phyloP scores from a whole-genome alignment of 495 filamentous ascomycete species.

The Lepidopterella palustris region DNA sequence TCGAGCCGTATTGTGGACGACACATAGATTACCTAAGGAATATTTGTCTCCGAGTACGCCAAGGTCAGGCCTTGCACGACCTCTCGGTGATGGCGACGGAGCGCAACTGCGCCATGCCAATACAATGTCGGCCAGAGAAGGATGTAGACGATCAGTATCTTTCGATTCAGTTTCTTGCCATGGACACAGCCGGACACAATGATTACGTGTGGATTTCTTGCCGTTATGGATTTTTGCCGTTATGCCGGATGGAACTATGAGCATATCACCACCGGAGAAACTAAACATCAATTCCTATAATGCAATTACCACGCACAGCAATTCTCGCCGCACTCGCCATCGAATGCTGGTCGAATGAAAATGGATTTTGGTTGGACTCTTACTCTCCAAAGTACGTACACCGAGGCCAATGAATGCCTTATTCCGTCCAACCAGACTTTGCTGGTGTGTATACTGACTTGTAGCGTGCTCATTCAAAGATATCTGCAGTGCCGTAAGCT shows the following conservation, averaged over 20 bases:
- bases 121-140: background rate
- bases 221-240: background rate
- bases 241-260: background rate
- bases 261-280: background rate
- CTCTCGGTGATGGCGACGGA: too few species aligned
- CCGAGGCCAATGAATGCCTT: constrained; percentile 14
- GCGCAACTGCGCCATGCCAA: background rate
- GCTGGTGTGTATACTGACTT: constrained; percentile 25
- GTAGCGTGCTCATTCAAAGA: constrained; percentile 11
- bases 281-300: too few species aligned
- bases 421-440: constrained; percentile 8
- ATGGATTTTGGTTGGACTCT: constrained; percentile 10
- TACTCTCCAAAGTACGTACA: constrained; percentile 23
- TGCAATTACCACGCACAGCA: background rate
- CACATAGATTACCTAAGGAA: background rate
- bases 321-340: background rate
- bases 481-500: background rate
- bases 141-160: background rate
- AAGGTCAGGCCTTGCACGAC: background rate
- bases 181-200: background rate
- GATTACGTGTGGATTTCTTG: background rate
- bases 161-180: background rate
- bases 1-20: background rate
- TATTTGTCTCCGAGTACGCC: background rate
- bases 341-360: constrained; percentile 2